A percentile compares a stretch with the other conserved stretches of the same genome.
phyloP scores from a whole-genome alignment of 768 basidiomycete species.

The Trametes cinnabarina region DNA sequence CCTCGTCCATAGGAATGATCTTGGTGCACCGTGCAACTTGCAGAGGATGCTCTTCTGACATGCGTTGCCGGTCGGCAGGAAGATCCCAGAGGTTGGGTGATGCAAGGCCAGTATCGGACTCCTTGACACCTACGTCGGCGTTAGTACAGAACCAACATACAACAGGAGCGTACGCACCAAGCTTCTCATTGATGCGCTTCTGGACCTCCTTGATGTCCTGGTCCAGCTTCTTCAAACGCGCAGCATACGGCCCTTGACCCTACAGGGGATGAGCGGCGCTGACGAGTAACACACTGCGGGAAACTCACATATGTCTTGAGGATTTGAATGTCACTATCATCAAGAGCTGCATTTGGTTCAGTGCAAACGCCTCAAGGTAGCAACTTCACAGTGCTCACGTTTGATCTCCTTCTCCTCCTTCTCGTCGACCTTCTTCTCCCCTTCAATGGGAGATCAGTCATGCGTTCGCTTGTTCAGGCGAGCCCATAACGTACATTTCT shows the following conservation, averaged over 20 bases:
- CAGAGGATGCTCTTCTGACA: conserved; percentile 88
- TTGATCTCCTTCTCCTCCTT: conserved; percentile 91
- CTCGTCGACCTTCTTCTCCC: conserved; percentile 80
- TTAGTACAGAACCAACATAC: conserved; percentile 5
- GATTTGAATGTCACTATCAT: conserved; percentile 98
- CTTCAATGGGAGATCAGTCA: conserved; percentile 39
- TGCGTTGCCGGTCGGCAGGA: conserved; percentile 86
- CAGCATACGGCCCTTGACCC: conserved; percentile 98
- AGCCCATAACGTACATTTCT: conserved; percentile 76
- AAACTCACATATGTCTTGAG: conserved; percentile 90
- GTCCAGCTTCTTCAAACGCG: conserved; percentile 84
- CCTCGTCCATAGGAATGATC: conserved; percentile 84
- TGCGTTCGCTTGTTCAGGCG: not conserved
- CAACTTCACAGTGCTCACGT: no score
- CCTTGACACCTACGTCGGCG: conserved; percentile 74
- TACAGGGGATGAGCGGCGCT: conserved; percentile 32
- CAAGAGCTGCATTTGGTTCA: conserved; percentile 79
- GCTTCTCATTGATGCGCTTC: conserved; percentile 96
- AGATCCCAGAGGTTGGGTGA: conserved; percentile 98
- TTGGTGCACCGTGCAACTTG: conserved; percentile 99
- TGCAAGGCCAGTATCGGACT: conserved; percentile 96
- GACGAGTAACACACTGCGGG: not conserved
- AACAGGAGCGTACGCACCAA: conserved; percentile 50
- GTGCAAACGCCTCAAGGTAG: no score
- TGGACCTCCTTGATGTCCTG: conserved; percentile 93